phyloP scores from a whole-genome alignment of 306 rosid genomes.

The Vachellia pachyceras region DNA sequence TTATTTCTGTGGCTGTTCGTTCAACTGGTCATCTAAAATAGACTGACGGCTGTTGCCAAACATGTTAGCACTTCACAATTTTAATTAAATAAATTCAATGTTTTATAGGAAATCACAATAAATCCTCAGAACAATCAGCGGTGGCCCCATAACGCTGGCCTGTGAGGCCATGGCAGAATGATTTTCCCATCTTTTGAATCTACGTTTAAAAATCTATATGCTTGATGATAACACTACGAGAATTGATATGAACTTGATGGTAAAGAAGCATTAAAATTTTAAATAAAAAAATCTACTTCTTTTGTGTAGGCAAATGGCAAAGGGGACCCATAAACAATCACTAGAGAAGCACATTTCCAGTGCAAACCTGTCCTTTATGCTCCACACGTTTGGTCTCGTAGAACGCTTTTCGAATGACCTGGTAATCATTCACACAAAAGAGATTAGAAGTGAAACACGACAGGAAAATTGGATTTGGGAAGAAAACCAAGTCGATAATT shows the following conservation, averaged over 20 bases:
- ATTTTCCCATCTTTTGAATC: neutral
- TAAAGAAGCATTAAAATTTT: neutral
- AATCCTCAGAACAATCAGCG: neutral
- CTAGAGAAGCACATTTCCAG: neutral
- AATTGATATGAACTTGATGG: neutral
- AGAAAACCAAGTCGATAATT: neutral
- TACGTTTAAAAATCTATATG: too few relatives aligned
- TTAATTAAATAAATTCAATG: too few relatives aligned
- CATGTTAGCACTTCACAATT: neutral
- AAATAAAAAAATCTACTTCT: neutral
- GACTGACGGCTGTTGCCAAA: neutral
- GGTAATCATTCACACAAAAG: constrained; percentile 25
- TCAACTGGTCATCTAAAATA: neutral
- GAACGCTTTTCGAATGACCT: constrained; percentile 83
- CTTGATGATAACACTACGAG: neutral
- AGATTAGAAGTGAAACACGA: neutral
- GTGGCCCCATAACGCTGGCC: constrained; percentile 4
- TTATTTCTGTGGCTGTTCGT: neutral
- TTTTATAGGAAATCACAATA: too few relatives aligned
- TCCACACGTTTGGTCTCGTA: constrained; percentile 74
- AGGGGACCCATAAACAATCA: neutral
- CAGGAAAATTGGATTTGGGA: neutral
- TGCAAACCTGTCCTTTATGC: constrained; percentile 81
- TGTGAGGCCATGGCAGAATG: neutral
- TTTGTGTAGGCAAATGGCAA: neutral